phyloP scores from a whole-genome alignment of 2,329 filamentous ascomycete species.

The Cylindrodendrum hubeiense region DNA sequence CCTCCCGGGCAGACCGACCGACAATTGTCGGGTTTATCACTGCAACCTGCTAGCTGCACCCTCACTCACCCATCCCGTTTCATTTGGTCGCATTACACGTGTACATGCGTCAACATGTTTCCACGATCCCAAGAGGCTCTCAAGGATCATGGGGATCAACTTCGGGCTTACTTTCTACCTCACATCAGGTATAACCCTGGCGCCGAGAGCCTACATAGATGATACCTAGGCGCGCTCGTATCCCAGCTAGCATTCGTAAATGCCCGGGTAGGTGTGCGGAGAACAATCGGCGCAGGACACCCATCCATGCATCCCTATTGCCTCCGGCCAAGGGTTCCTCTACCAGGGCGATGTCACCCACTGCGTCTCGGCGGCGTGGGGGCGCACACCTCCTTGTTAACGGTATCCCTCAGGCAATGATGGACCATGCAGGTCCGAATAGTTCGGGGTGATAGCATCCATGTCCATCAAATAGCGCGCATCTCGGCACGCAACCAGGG shows the following conservation, averaged over 20 bases:
- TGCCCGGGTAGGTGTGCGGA: slow-evolving; percentile 14
- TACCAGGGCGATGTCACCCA: slow-evolving; percentile 30
- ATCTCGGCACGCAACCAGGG: slow-evolving; percentile 36
- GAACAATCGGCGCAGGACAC: slow-evolving; percentile 27
- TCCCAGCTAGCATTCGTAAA: slow-evolving; percentile 4
- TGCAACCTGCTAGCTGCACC: slow-evolving; percentile 10
- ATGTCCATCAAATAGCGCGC: slow-evolving; percentile 27
- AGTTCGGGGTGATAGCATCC: slow-evolving; percentile 37
- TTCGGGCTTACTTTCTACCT: slow-evolving; percentile 22
- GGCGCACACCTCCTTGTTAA: slow-evolving; percentile 33
- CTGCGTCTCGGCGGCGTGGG: slow-evolving; percentile 43
- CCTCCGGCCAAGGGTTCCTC: slow-evolving; percentile 22
- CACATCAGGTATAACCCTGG: slow-evolving; percentile 20
- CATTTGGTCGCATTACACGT: slow-evolving; percentile 25
- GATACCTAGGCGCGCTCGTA: slow-evolving; percentile 16
- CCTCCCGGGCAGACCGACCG: slow-evolving; percentile 13
- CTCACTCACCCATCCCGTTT: slow-evolving; percentile 13
- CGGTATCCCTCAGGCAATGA: slow-evolving; percentile 35
- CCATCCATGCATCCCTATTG: slow-evolving; percentile 33
- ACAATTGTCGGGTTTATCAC: slow-evolving; percentile 1
- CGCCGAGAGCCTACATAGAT: slow-evolving; percentile 15
- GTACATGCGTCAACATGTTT: slow-evolving; percentile 21
- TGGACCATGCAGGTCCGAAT: slow-evolving; percentile 45
- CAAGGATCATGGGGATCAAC: slow-evolving; percentile 24
- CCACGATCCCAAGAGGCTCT: slow-evolving; percentile 7